Base-by-base conservation (phyloP, 2,329 filamentous ascomycete species). In the Macrophomina phaseolina region DNA sequence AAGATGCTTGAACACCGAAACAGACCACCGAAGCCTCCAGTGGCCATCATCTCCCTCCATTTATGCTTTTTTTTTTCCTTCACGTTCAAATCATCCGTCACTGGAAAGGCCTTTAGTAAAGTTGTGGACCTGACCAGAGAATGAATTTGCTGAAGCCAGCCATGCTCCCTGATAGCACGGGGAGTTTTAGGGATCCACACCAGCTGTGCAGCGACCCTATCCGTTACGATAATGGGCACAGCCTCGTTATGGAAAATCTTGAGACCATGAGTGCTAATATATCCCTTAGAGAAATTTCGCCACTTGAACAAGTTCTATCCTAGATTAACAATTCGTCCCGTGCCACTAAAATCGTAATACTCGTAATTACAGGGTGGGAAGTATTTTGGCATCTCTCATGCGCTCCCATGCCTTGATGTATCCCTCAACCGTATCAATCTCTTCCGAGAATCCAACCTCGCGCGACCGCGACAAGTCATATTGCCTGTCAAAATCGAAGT, bases 341-440 rank as follows among this genome's bases (percentile, higher is more conserved):
- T 30, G 11, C 2, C 16, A 12, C 3, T 92, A 94, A 81, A 94
- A 94, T 71, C 91, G 91, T 70, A 94, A 94, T 81, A 90, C 91
- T 1, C 74, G 38, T 40, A 49, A 49, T 18, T 55, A 55, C 28
- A 55, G 28, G 2, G 53, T 32, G 12, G 79, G 79, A 64, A 81
- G 81, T 62, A 82, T 74, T 66, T 75, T 81, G 2, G 79, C 80
- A 65, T 73, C 74, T 71, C 73, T 77, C 79, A 83, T 82, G 63
- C 78, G 72, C 55, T 82, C 81, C 75, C 82, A 83, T 18, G 81
- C 78, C 7, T 67, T 69, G 7, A 79, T 75, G 79, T 81, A 83
- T 1, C 79, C 72, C 60, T 78, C 55, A 45, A 69, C 69, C 5
- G 79, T 77, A n/a, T 68, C 71, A 18, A 78, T 75, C 72, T 82